Base-by-base conservation (phyloP, 495 filamentous ascomycete genomes). In the Hyphodiscus hymeniophilus region DNA sequence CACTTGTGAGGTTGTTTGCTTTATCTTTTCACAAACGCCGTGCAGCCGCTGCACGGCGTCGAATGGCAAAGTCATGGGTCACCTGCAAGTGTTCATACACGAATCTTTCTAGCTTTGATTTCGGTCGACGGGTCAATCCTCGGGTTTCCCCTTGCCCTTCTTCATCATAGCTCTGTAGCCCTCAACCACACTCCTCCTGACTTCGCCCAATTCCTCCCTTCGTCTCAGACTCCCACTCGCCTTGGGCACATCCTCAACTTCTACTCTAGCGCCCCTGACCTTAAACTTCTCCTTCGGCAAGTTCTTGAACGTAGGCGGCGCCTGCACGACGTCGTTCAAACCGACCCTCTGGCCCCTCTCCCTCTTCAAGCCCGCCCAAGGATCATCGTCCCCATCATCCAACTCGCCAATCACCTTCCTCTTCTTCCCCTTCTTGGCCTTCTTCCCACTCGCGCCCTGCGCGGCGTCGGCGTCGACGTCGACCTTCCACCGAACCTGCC, bases 161-260 rank as follows among this genome's bases (percentile, higher is more conserved):
- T 70, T 77, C 86, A 94, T 92, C 74, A 89, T 72, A 58, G 72
- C 72, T 50, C 90, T 67, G 63, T 97, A 97, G 38, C 77, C 74
- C 56, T 89, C 87, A 40, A 97, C 82, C 13, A 95, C 81, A 38
- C 74, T 80, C 60, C 73, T 76, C 57, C 91, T 73, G 57, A 85
- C 80, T 38, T 69, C 76, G 11, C 84, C 82, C 48, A 97, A 58
- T 66, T 94, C 89, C 64, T 94, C 89, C 60, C 88, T 73, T 61
- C 80, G 74, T 51, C 84, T 74, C 66, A 95, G 69, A 70, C 88
- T 91, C 26, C 90, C 89, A 8, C 79, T 80, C 4, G 76, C 66
- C 59, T 81, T 81, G 22, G 89, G 89, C 26, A 94, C 77, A 59
- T 85, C 79, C 7, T 68, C 79, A 24, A 89, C 80, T 48, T 87